Evolutionary conservation across 495 filamentous ascomycete species (phyloP).

Genomic region (Clohesyomyces aquaticus): DNA sequence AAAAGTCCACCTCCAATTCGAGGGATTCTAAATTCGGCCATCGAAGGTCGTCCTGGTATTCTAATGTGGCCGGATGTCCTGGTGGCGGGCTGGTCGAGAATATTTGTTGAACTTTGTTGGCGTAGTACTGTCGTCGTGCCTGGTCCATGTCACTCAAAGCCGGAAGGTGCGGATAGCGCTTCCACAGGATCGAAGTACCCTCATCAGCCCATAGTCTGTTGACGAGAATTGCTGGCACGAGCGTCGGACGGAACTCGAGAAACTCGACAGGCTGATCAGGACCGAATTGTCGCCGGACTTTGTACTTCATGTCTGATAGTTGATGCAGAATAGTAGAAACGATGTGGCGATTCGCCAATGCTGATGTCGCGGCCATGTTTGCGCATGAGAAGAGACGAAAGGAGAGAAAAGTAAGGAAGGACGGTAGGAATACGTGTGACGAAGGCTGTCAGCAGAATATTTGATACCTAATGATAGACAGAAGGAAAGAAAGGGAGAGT

Average conservation of each 20-base stretch:
- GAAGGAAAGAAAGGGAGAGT: constrained; percentile 4
- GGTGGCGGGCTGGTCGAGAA: constrained; percentile 29
- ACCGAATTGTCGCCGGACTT: constrained; percentile 25
- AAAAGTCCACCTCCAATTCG: constrained; percentile 34
- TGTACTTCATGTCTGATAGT: constrained; percentile 35
- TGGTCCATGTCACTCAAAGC: constrained; percentile 25
- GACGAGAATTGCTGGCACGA: constrained; percentile 35
- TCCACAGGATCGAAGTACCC: constrained; percentile 34
- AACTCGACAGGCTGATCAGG: constrained; percentile 32
- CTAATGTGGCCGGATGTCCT: constrained; percentile 1
- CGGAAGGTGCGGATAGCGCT: constrained; percentile 36
- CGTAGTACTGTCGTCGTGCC: constrained; percentile 34
- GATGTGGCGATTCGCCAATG: constrained; percentile 20
- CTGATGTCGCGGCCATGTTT: constrained; percentile 17
- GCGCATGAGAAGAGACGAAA: constrained; percentile 1
- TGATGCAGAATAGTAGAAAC: constrained; percentile 30
- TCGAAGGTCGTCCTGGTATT: constrained; percentile 22
- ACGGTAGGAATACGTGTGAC: constrained; percentile 2
- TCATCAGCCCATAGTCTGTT: constrained; percentile 35
- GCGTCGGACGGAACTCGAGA: constrained; percentile 38
- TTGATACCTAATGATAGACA: constrained; percentile 4
- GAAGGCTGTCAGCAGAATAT: neutral
- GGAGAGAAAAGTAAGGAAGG: constrained; percentile 11
- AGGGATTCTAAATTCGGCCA: constrained; percentile 33
- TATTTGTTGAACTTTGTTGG: constrained; percentile 33